Conservation (phyloP, 2,329 filamentous ascomycete genomes). For the Fusarium hostae region DNA sequence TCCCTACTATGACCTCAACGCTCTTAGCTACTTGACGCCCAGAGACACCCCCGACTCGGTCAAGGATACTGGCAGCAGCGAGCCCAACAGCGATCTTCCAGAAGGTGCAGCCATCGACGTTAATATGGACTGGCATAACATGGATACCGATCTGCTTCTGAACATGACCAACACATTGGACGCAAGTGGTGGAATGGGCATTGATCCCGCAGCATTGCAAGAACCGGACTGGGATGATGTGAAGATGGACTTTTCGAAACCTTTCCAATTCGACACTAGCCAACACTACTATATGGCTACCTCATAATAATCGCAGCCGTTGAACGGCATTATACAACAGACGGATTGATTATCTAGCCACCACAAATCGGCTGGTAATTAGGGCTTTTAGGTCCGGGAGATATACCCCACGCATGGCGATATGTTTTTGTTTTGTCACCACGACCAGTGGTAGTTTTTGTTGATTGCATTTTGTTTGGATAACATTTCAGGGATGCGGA, state of each 20-base stretch:
- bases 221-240: conserved; percentile 62
- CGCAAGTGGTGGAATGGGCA: conserved; percentile 18
- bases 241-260: conserved; percentile 61
- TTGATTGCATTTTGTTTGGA: conserved; percentile 28
- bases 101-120: conserved; percentile 66
- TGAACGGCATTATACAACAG: conserved; percentile 10
- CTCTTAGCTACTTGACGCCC: conserved; percentile 67
- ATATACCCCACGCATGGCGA: conserved; percentile 45
- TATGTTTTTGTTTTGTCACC: conserved; percentile 28
- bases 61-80: conserved; percentile 68
- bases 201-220: conserved; percentile 45
- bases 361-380: conserved; percentile 26
- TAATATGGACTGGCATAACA: conserved; percentile 61
- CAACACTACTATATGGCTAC: conserved; percentile 50
- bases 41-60: conserved; percentile 73
- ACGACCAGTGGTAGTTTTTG: conserved; percentile 15
- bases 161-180: conserved; percentile 53
- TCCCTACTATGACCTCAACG: conserved; percentile 56
- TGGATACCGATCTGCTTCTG: conserved; percentile 56
- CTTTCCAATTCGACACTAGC: conserved; percentile 62
- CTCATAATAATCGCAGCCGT: conserved; percentile 21
- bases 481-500: conserved; percentile 5
- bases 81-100: conserved; percentile 71
- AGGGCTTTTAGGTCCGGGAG: conserved; percentile 37
- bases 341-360: not conserved